Evolutionary conservation across 306 rosid species (phyloP), one percentile per base, ranked within the genome.

Genomic region (Luffa aegyptiaca): DNA sequence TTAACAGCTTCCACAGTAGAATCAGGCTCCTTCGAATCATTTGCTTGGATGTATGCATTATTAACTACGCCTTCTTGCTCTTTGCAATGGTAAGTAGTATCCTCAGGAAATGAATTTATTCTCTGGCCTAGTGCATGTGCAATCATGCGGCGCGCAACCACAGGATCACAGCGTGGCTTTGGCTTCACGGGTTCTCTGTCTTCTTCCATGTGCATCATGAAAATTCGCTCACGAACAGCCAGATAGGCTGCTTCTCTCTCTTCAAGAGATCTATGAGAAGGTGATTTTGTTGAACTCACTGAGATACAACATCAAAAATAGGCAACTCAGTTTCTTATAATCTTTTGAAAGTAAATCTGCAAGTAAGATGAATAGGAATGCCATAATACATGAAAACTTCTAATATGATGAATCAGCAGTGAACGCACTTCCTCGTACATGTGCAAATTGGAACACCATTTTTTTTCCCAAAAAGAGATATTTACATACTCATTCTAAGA

Each of bases 131-230:
- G 83, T 44, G 99, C 99, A 85, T 93, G 99, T 1, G 98, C 96
- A 84, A 95, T 95, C 99, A 95, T 95, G 75, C 99, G 86, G 59
- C 91, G 99, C 66, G 99, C 99, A 70, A 93, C 99, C 80, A 85
- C 93, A 14, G 98, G 98, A 80, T 75, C 88, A 62, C 68, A 84
- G 10, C 96, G 96, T 53, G 97, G 98, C 85, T 83, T 90, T 84
- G 79, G 93, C 82, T 83, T 88, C 66, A 83, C 21, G 2, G 92
- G 84, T 78, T 90, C 92, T 59, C 88, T 87, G 21, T 26, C 85
- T 6, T 85, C 92, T 53, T 88, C 93, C 81, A 82, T 77, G 79
- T 80, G 83, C 87, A 78, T 33, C 11, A 96, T 90, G 84, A 93
- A 93, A 79, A 96, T 93, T 78, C 99, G 87, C 84, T 91, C 93